Percentiles rank a stretch among this genome's conserved stretches.
phyloP scores from a whole-genome alignment of 306 rosid species.

The Castanea mollissima region DNA sequence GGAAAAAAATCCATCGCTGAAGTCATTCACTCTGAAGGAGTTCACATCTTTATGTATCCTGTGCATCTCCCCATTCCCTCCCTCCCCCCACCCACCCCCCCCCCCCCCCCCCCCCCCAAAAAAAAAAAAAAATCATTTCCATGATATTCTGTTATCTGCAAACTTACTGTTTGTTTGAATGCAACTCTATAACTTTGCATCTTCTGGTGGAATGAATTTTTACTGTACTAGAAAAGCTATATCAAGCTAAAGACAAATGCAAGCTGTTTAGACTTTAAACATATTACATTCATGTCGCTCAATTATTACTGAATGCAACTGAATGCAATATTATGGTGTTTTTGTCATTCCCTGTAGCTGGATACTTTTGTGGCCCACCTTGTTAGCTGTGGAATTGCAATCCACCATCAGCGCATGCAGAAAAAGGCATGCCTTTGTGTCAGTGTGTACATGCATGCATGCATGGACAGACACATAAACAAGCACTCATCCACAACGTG shows the following conservation, averaged over 20 bases:
- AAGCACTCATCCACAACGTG: neutral
- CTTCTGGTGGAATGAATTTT: neutral
- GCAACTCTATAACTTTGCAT: neutral
- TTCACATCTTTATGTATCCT: conserved; percentile 95
- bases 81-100: too few species aligned
- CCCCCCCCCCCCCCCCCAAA: accelerated
- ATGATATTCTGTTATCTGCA: neutral
- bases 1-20: conserved; percentile 87
- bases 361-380: neutral
- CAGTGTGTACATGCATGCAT: neutral
- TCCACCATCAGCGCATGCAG: neutral
- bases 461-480: neutral
- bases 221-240: neutral
- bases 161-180: neutral
- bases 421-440: neutral
- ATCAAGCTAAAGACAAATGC: neutral
- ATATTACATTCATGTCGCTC: neutral
- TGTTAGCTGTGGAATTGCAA: neutral
- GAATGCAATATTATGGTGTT: neutral
- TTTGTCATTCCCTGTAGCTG: neutral
- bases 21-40: conserved; percentile 93
- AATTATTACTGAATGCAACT: neutral
- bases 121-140: neutral
- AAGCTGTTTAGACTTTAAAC: neutral
- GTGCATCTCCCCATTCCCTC: neutral